Base-by-base conservation (phyloP, 2,329 filamentous ascomycete species). In the Colletotrichum echinochloae region DNA sequence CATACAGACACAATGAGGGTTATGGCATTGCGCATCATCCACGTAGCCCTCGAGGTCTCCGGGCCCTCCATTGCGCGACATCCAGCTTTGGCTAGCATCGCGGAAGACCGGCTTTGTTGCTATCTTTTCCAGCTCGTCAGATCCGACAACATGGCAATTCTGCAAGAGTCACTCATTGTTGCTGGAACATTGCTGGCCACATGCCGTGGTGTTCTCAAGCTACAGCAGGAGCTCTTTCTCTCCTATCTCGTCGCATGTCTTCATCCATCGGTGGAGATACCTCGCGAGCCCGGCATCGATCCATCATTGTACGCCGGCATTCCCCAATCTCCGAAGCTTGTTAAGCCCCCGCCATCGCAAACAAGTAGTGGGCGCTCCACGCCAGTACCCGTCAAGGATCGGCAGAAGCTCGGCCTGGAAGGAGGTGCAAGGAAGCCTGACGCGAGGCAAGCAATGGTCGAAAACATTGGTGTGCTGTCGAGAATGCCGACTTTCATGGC, bases 401-500 rank as follows among this genome's bases (percentile, higher is more conserved):
- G 96, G 63, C 94, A 97, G 79, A 96, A 94, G 79, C 87, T 98
- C 44, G 96, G 96, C 0, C 85, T 99, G 77, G 96, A 98, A 81
- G 95, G 96, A 1, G 95, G 95, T 11, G 90, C 93, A 44, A 89
- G 96, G 72, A 97, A 97, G 79, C 96, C 96, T 4, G 97, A 99
- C 81, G 95, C 96, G 37, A 89, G 96, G 74, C 96, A 99, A 84
- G 95, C 96, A 39, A 99, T 99, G 96, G 94, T 99, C 5, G 96
- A 99, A 82, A 97, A 93, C 75, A 92, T 99, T 54, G 95, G 95
- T 44, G 94, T 95, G 65, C 85, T 99, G 70, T 93, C 94, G 46
- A 89, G 97, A 51, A 97, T 99, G 85, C 94, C 96, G 0, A 95
- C 91, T 51, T 99, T 97, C 78, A 94, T 98, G 90, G 90, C 92